Percentiles rank a stretch among this genome's conserved stretches.
Conservation (phyloP, 2,329 filamentous ascomycete species). For the Beauveria caledonica region DNA sequence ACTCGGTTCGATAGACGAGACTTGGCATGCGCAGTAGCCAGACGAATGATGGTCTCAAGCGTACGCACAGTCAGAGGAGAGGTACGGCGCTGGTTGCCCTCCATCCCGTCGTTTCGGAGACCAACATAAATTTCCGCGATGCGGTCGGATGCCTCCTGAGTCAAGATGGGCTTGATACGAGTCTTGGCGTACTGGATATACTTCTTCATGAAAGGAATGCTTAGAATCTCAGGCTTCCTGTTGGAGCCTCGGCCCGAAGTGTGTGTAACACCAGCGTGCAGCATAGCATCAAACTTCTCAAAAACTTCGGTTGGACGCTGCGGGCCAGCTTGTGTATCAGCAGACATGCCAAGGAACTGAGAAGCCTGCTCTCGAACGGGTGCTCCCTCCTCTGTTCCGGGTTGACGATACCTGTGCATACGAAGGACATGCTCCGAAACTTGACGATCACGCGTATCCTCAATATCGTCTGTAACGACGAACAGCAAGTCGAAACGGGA, state of each 20-base stretch:
- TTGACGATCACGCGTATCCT: slow-evolving; percentile 82
- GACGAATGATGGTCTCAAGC: slow-evolving; percentile 93
- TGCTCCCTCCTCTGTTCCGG: slow-evolving; percentile 87
- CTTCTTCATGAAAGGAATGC: slow-evolving; percentile 98
- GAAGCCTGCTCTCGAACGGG: slow-evolving; percentile 82
- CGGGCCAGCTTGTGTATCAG: slow-evolving; percentile 66
- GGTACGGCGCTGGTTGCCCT: slow-evolving; percentile 86
- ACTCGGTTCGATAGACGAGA: slow-evolving; percentile 79
- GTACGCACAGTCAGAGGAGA: slow-evolving; percentile 96
- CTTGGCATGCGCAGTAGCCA: slow-evolving; percentile 93
- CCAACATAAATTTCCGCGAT: slow-evolving; percentile 88
- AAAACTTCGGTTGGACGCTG: slow-evolving; percentile 78
- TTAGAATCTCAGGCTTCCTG: slow-evolving; percentile 78
- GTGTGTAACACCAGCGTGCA: slow-evolving; percentile 81
- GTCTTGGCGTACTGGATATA: slow-evolving; percentile 98
- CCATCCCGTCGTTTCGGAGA: slow-evolving; percentile 89
- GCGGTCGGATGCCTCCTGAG: slow-evolving; percentile 83
- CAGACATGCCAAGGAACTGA: slow-evolving; percentile 79
- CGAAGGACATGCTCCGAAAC: slow-evolving; percentile 94
- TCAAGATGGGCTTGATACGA: slow-evolving; percentile 80
- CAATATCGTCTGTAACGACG: slow-evolving; percentile 95
- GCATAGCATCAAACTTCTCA: slow-evolving; percentile 93
- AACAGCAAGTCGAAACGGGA: slow-evolving; percentile 98
- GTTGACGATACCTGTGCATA: slow-evolving; percentile 92
- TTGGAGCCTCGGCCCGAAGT: slow-evolving; percentile 65